phyloP scores from a whole-genome alignment of 345 rosid genomes.

The Eucalyptus curtisii region DNA sequence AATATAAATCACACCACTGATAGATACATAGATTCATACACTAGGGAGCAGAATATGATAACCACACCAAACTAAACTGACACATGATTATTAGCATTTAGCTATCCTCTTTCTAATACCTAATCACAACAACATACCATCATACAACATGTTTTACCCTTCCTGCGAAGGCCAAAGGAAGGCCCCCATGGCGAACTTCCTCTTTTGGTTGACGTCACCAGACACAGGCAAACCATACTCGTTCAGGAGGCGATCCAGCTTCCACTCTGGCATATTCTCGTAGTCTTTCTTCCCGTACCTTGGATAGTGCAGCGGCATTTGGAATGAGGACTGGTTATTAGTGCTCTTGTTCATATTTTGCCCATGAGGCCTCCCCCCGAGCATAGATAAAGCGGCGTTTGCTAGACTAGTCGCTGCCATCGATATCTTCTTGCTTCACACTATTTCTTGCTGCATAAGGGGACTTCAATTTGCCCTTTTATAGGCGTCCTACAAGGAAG shows the following conservation, averaged over 20 bases:
- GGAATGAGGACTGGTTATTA: slow-evolving; percentile 5
- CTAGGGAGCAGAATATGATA: background rate
- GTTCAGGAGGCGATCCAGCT: slow-evolving; percentile 30
- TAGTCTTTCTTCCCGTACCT: slow-evolving; percentile 37
- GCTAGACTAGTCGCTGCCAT: slow-evolving; percentile 5
- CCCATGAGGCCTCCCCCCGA: background rate
- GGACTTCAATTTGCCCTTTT: background rate
- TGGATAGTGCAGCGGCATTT: slow-evolving; percentile 56
- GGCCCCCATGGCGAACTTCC: slow-evolving; percentile 52
- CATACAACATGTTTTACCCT: background rate
- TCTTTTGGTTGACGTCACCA: slow-evolving; percentile 40
- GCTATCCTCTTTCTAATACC: background rate
- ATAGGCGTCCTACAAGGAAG: background rate
- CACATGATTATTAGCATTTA: background rate
- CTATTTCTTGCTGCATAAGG: background rate
- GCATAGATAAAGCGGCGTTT: background rate
- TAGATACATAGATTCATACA: background rate
- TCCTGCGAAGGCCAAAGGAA: slow-evolving; percentile 41
- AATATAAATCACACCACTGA: background rate
- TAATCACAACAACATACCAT: background rate
- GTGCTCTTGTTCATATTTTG: background rate
- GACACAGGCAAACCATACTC: slow-evolving; percentile 30
- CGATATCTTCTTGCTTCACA: background rate
- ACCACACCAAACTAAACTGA: background rate
- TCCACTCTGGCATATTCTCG: slow-evolving; percentile 51